These are phyloP conservation scores for Penicillium sp. DNA, from an alignment of 2,329 filamentous ascomycete species.

Conservation along the genomic window DNA sequence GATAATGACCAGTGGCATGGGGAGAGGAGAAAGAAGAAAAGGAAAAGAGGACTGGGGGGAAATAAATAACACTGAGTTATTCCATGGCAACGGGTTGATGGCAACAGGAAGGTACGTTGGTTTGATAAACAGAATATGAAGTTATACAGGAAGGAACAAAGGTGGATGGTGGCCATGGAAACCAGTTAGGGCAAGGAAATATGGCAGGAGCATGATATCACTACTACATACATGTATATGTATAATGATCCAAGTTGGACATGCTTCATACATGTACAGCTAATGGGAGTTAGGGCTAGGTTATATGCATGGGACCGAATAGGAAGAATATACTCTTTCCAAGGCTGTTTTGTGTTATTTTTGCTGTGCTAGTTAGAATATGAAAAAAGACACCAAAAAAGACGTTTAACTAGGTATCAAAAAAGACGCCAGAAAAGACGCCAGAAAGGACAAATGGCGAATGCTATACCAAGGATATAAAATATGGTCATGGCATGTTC, in stretches of 20 bases:
- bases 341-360: background rate
- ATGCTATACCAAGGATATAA: background rate
- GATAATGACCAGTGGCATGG: slow-evolving; percentile 5
- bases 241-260: background rate
- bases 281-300: background rate
- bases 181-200: background rate
- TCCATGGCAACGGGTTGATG: background rate
- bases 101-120: background rate
- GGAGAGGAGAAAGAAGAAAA: slow-evolving; percentile 2
- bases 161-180: background rate
- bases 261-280: background rate
- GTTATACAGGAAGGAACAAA: background rate
- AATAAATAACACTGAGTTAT: background rate
- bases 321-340: background rate
- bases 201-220: background rate
- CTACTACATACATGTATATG: background rate
- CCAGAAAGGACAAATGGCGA: background rate
- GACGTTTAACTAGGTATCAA: background rate
- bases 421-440: background rate
- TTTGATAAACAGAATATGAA: background rate
- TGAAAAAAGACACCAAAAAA: background rate
- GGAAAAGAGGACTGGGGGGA: background rate
- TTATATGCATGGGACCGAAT: background rate
- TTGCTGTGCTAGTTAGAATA: background rate
- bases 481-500: background rate